Base-by-base conservation (phyloP, 2,329 filamentous ascomycete genomes). In the Fusarium keratoplasticum region DNA sequence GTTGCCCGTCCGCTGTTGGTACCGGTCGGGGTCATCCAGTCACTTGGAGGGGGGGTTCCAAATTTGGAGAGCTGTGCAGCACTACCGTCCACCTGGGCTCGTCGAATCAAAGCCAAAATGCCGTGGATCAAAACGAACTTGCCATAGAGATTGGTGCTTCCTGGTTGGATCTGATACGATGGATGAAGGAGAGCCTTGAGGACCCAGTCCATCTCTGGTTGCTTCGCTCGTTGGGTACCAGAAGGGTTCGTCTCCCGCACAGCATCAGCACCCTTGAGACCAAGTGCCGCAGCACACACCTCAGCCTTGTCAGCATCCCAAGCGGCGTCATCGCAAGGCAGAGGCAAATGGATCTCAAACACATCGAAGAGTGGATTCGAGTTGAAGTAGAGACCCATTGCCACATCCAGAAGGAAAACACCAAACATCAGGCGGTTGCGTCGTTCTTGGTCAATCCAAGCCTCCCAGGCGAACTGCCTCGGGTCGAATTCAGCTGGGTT, bases 41-140 rank as follows among this genome's bases (percentile, higher is more conserved):
- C 90, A 70, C 87, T 87, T 54, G 89, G 87, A 29, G 88, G 87
- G 33, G 91, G 90, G 2, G 90, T 91, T 65, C 84, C 87, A 50
- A 87, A 85, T 40, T 83, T 81, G 71, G 78, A 80, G 52, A 83
- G 70, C 31, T 82, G 78, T 27, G 78, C 75, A 9, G 83, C 74
- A 61, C 79, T 82, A 7, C 84, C 86, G 50, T 85, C 84, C 4
- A 83, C 74, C 66, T 85, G 84, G 13, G 83, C 84, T 36, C 82
- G 81, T 62, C 83, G 82, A 72, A 94, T 89, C 72, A 93, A 87
- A 7, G 89, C 86, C 64, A 93, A 86, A 61, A 95, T 84, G 14
- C 89, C 90, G 77, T 95, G 93, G 9, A 95, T 89, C 55, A 95
- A 82, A 64, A 95, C 88, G 76, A 94, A 94, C 78, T 95, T 95